These are phyloP conservation scores for Batkoa obscura DNA, from an alignment of 371 early-diverging fungal species.

Conservation along the genomic window DNA sequence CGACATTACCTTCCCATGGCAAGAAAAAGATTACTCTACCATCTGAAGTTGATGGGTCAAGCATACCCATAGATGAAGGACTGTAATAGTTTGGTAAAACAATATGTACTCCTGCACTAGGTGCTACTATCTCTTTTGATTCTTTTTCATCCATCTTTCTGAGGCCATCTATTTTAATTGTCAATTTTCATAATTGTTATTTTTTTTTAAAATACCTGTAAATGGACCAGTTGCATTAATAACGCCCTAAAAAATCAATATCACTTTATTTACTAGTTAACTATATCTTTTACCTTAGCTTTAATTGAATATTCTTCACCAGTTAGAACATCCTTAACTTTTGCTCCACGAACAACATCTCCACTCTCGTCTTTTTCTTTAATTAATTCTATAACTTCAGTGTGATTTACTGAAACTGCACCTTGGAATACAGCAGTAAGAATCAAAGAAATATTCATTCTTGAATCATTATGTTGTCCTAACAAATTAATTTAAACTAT, in stretches of 20 bases:
- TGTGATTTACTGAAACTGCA: constrained; percentile 90
- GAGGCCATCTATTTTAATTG: constrained; percentile 34
- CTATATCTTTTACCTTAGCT: constrained; percentile 34
- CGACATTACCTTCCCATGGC: constrained; percentile 94
- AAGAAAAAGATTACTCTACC: constrained; percentile 97
- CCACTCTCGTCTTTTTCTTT: constrained; percentile 38
- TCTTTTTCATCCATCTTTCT: constrained; percentile 69
- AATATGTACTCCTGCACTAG: constrained; percentile 93
- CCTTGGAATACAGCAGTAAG: constrained; percentile 89
- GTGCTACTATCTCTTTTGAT: constrained; percentile 73
- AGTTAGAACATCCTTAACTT: constrained; percentile 65
- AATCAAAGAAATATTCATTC: constrained; percentile 94
- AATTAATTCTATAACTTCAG: constrained; percentile 65
- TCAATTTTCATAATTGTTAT: background rate
- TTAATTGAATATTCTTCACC: constrained; percentile 77
- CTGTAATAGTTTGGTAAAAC: constrained; percentile 88
- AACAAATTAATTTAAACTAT: background rate
- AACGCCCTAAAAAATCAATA: constrained; percentile 34
- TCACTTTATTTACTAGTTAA: background rate
- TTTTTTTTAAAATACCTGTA: constrained; percentile 16
- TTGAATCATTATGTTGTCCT: constrained; percentile 94
- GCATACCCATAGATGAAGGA: constrained; percentile 89
- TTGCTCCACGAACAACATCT: constrained; percentile 52
- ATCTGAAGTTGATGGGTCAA: constrained; percentile 95
- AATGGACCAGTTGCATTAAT: constrained; percentile 83